Percentiles rank a stretch among this genome's conserved stretches.
Conservation (phyloP, 331 rosid genomes). For the Pyrus hybrid region DNA sequence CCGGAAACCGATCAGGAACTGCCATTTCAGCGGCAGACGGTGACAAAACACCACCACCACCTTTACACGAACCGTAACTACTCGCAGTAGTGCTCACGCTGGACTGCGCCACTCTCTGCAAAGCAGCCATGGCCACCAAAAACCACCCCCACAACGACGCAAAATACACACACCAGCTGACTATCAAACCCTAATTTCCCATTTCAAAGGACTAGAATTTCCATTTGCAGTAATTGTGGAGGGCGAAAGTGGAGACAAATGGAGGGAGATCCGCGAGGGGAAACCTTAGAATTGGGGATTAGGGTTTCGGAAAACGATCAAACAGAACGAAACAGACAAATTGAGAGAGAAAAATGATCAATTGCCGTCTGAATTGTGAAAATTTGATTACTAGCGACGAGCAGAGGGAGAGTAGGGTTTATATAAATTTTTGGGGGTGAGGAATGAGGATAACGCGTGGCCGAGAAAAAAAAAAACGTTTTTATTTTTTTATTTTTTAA, state of each 20-base stretch:
- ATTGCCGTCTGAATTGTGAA: neutral
- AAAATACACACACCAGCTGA: too few species aligned
- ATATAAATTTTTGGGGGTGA: neutral
- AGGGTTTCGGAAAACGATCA: neutral
- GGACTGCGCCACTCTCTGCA: slow-evolving; percentile 29
- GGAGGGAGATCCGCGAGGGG: neutral
- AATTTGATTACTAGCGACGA: neutral
- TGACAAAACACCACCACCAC: neutral
- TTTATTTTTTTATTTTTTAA: neutral
- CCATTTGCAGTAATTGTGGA: too few species aligned
- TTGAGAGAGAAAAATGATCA: neutral
- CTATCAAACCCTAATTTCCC: too few species aligned
- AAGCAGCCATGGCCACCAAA: too few species aligned
- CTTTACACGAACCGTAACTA: slow-evolving; percentile 22
- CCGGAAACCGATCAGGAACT: slow-evolving; percentile 41
- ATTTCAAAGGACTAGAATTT: too few species aligned
- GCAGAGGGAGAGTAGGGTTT: neutral
- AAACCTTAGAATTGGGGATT: neutral
- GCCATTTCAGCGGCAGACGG: neutral
- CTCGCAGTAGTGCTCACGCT: slow-evolving; percentile 15
- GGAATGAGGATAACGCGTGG: neutral
- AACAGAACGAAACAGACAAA: too few species aligned
- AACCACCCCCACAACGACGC: too few species aligned
- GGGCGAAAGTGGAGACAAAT: too few species aligned
- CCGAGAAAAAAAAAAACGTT: neutral